Conservation (phyloP, 805 yeast species). For the Clavispora fructus region DNA sequence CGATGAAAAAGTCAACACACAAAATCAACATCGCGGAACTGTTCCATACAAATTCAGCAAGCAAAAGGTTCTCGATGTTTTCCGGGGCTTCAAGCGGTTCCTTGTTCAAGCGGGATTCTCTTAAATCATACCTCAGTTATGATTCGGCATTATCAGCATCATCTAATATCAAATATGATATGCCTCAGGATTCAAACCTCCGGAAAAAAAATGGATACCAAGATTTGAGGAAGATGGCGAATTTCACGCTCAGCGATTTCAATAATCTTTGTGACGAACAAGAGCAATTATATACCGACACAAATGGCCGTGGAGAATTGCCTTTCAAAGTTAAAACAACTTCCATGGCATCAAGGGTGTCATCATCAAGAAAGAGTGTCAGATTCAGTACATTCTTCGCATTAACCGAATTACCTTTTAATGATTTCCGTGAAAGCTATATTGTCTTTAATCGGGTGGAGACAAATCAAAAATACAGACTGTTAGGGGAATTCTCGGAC, state of each 20-base stretch:
- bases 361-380: constrained; percentile 26
- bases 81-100: constrained; percentile 32
- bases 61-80: constrained; percentile 15
- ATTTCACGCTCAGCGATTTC: background rate
- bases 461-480: background rate
- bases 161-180: constrained; percentile 10
- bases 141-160: constrained; percentile 49
- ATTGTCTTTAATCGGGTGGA: constrained; percentile 2
- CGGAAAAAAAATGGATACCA: constrained; percentile 48
- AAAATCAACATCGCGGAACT: constrained; percentile 23
- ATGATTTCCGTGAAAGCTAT: constrained; percentile 8
- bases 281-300: background rate
- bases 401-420: constrained; percentile 36
- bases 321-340: constrained; percentile 9
- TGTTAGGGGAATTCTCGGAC: constrained; percentile 13
- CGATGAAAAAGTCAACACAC: constrained; percentile 17
- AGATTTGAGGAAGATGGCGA: constrained; percentile 36
- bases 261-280: background rate
- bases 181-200: constrained; percentile 17
- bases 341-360: constrained; percentile 16
- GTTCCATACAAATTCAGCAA: constrained; percentile 2
- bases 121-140: constrained; percentile 52
- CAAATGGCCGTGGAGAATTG: constrained; percentile 1
- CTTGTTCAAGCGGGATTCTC: constrained; percentile 31
- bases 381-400: constrained; percentile 35